Base-by-base conservation (phyloP, 2,329 filamentous ascomycete species). In the Chrysoporthe cubensis region DNA sequence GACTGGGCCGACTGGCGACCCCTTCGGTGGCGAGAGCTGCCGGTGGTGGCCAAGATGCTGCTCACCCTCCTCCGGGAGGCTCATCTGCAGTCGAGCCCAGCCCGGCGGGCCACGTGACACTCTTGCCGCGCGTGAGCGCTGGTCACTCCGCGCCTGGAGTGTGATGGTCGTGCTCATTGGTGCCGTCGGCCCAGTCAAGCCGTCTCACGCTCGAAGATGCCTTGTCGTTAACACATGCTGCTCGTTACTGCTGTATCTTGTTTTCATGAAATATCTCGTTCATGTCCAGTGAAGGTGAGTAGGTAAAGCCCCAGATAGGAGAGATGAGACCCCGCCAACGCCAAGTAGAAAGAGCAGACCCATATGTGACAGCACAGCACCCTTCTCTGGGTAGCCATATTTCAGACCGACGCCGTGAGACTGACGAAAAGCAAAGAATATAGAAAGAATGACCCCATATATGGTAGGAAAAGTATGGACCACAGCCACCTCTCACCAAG, bases 201-300 rank as follows among this genome's bases (percentile, higher is more conserved):
- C 60, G 42, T 59, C 48, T 44, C 50, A 16, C 54, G 13, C 60
- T 16, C n/a, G 9, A 42, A 54, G 21, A 59, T 67, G 65, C 65
- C 64, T 54, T 68, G 66, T 68, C 68, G 68, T 70, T 71, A 72
- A 72, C 48, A 72, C 68, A 73, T 63, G 65, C 61, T 70, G 71
- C 65, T 72, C 72, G 71, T 73, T 73, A 71, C 72, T 73, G 71
- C 69, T 69, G 61, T 64, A 52, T 56, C 48, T 56, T 57, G 37
- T 67, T 68, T 64, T 67, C 68, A 70, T 71, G 70, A 70, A 70
- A 60, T 65, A 62, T 70, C 65, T 65, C 69, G 69, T 66, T 66
- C 71, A 71, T 70, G 71, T 71, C 46, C 65, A 67, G 65, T 67
- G 34, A 67, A 40, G 16, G 34, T 57, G 34, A 57, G 54, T 61